Evolutionary conservation across 306 rosid genomes (phyloP), one percentile per base, ranked within the genome.

Genomic region (Rubus idaeus): DNA sequence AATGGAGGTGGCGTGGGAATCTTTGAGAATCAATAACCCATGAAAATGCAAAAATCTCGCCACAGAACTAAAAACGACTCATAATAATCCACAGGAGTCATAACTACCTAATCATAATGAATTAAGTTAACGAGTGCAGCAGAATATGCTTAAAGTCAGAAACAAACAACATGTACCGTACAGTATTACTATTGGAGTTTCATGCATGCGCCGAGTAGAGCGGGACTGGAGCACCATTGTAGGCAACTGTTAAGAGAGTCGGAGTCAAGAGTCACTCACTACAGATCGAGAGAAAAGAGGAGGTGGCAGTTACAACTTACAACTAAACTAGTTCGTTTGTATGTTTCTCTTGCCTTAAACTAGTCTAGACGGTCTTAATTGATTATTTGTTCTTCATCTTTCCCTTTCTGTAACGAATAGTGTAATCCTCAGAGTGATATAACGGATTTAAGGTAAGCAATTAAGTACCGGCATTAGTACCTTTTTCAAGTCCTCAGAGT

Each of bases 301-400:
- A 50, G 61, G 75, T 41, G 62, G 62, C 75, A 8, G 75, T 70
- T 50, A 70, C 30, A 14, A 14, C 9, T 70, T 50, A 70, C 30
- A 14, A 14, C 9, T 70, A 30, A 30, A 30, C 1, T 30, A 30
- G 35, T 30, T 30, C 35, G 35, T 30, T 30, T 30, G 50, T 5
- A 40, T 56, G 40, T 11, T 23, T 10, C 1, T 30, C 39, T 12
- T 18, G 13, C 49, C 2, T 2, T 1, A 45, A 45, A 45, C 49
- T 51, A 14, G 8, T 30, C 56, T 51, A 13, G 7, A 16, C 56
- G 5, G 56, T 51, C 56, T 51, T 45, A 45, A 45, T 45, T 45
- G 9, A 11, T 45, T 45, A 45, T 1, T 45, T 45, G 10, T 45
- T 45, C 11, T 44, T 21, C 3, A 9, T 47, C 55, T 44, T 41